phyloP scores from a whole-genome alignment of 768 basidiomycete species.

The Phaeotremella skinneri region DNA sequence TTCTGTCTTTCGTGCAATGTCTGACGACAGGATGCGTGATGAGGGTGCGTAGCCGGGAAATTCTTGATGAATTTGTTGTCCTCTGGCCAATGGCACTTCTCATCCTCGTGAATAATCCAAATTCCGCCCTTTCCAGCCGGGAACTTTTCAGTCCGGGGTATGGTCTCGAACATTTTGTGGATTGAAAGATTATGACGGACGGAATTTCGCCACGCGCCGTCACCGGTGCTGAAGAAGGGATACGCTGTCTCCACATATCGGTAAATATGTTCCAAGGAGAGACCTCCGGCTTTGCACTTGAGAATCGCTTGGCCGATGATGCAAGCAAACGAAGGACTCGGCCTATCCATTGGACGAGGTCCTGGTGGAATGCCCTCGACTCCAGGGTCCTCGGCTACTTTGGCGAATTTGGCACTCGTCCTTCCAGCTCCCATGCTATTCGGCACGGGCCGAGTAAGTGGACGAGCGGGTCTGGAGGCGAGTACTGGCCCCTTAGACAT shows the following conservation, averaged over 20 bases:
- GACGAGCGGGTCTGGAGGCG: background rate
- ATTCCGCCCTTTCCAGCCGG: conserved; percentile 47
- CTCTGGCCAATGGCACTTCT: conserved; percentile 42
- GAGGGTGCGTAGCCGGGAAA: conserved; percentile 37
- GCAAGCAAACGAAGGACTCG: conserved; percentile 87
- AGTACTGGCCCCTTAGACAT: background rate
- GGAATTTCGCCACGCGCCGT: conserved; percentile 96
- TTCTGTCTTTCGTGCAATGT: conserved; percentile 39
- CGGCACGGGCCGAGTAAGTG: conserved; percentile 12
- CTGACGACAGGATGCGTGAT: conserved; percentile 38
- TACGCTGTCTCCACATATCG: conserved; percentile 92
- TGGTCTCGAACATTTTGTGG: conserved; percentile 83
- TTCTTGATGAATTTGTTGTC: conserved; percentile 48
- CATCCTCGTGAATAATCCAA: conserved; percentile 46
- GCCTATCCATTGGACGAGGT: conserved; percentile 75
- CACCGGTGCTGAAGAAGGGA: conserved; percentile 87
- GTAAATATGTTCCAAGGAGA: conserved; percentile 93
- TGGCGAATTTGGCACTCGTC: conserved; percentile 41
- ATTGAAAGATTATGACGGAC: conserved; percentile 95
- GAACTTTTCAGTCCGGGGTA: conserved; percentile 56
- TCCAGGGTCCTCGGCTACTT: conserved; percentile 44
- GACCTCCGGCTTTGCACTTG: conserved; percentile 74
- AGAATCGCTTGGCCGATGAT: conserved; percentile 93
- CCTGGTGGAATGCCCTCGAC: conserved; percentile 65
- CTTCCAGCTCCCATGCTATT: conserved; percentile 19